These are phyloP conservation scores for Magnusiomyces sp. DNA, from an alignment of 1,139 yeast genomes.

Conservation along the genomic window DNA sequence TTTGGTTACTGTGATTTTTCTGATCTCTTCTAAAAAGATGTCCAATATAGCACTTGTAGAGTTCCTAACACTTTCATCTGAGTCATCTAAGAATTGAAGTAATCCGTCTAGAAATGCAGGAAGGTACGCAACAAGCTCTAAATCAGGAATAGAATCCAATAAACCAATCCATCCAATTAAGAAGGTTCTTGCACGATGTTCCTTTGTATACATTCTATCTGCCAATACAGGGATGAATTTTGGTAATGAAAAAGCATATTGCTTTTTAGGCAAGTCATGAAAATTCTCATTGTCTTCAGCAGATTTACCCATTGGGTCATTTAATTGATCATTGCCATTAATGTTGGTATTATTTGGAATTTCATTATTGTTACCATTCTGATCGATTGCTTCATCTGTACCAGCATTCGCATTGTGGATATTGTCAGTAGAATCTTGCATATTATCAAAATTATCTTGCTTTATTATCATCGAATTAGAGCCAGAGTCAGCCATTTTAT, in stretches of 20 bases:
- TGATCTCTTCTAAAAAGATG: constrained; percentile 70
- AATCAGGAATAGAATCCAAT: constrained; percentile 84
- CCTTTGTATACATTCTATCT: constrained; percentile 86
- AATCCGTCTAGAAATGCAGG: constrained; percentile 88
- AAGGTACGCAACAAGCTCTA: constrained; percentile 76
- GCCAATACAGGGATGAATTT: constrained; percentile 83
- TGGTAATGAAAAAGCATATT: constrained; percentile 74
- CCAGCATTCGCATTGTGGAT: no score
- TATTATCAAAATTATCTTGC: constrained; percentile 28
- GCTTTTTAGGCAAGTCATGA: constrained; percentile 16
- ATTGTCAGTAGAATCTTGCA: constrained; percentile 20
- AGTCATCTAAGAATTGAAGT: constrained; percentile 68
- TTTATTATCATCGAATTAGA: neutral
- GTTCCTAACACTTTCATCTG: constrained; percentile 80
- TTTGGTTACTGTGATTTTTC: constrained; percentile 63
- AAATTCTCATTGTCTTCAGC: neutral
- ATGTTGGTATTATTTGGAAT: no score
- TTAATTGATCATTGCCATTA: constrained; percentile 22
- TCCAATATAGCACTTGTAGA: constrained; percentile 76
- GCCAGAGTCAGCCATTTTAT: constrained; percentile 2
- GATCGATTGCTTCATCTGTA: constrained; percentile 15
- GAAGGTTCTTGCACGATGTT: constrained; percentile 87
- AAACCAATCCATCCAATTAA: constrained; percentile 89
- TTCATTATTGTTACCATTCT: constrained; percentile 26
- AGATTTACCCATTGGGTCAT: constrained; percentile 7